Conservation (phyloP, 2,329 filamentous ascomycete genomes). For the Chaetomiaceae sp. region DNA sequence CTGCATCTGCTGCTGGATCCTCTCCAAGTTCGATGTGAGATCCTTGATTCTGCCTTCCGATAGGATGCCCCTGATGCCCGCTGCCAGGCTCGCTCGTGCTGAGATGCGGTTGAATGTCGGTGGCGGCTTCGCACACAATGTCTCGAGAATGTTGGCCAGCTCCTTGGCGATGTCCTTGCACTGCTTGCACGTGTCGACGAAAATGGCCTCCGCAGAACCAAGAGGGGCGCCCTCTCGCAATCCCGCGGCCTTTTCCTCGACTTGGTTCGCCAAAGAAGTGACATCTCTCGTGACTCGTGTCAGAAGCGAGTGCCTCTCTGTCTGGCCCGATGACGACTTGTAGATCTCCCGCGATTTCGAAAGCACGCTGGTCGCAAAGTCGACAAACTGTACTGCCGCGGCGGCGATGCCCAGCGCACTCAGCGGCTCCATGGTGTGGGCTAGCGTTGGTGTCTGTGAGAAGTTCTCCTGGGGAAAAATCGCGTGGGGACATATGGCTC, state of each 20-base stretch:
- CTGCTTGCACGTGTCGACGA: neutral
- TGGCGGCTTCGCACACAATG: neutral
- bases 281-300: neutral
- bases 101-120: neutral
- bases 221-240: neutral
- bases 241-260: neutral
- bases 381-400: slow-evolving; percentile 6
- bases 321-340: neutral
- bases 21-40: neutral
- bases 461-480: too few species aligned
- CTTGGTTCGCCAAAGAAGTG: neutral
- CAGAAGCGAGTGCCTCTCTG: neutral
- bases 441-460: too few species aligned
- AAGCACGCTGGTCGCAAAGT: neutral
- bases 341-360: neutral
- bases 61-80: neutral
- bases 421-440: neutral
- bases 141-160: neutral
- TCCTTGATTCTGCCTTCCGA: neutral
- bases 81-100: neutral
- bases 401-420: slow-evolving; percentile 3
- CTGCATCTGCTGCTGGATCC: neutral
- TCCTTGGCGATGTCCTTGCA: neutral
- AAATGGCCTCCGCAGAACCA: neutral
- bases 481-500: too few species aligned